A percentile compares a stretch with the other conserved stretches of the same genome.
phyloP scores from a whole-genome alignment of 129 eudicot species.

The Ambrosia artemisiifolia region DNA sequence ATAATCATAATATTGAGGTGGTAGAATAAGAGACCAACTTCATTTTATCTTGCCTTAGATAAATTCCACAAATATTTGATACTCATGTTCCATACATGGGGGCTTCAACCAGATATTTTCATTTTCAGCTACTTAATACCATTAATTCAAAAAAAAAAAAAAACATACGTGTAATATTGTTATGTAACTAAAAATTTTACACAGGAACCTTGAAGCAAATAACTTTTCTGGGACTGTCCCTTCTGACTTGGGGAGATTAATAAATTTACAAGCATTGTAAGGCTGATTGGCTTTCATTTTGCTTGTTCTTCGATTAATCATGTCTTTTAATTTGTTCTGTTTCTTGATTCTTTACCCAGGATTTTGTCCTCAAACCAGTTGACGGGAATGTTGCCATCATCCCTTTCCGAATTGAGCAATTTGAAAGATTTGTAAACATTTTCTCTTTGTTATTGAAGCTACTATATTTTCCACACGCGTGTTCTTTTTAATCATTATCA shows the following conservation, averaged over 20 bases:
- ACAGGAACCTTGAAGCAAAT: slow-evolving; percentile 81
- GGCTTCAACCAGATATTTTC: too few relatives aligned
- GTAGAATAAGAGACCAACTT: too few relatives aligned
- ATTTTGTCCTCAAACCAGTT: slow-evolving; percentile 71
- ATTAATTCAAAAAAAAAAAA: background rate
- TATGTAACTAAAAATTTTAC: slow-evolving; percentile 12
- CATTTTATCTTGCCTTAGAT: too few relatives aligned
- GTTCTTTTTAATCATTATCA: background rate
- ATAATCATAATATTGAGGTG: background rate
- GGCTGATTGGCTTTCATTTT: slow-evolving; percentile 23
- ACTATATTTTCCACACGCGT: background rate
- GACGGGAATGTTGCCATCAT: slow-evolving; percentile 48
- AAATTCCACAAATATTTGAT: too few relatives aligned
- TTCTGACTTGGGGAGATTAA: slow-evolving; percentile 53
- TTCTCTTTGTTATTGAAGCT: slow-evolving; percentile 3
- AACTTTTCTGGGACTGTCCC: slow-evolving; percentile 68
- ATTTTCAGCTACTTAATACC: background rate
- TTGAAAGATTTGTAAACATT: slow-evolving; percentile 61
- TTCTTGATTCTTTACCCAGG: slow-evolving; percentile 15
- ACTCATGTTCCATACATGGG: background rate
- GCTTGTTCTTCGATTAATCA: background rate
- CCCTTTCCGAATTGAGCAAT: slow-evolving; percentile 45
- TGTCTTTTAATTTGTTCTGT: background rate
- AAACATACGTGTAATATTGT: background rate
- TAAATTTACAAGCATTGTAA: slow-evolving; percentile 51